Base-by-base conservation (phyloP, 805 yeast genomes). In the Barnettozyma californica region DNA sequence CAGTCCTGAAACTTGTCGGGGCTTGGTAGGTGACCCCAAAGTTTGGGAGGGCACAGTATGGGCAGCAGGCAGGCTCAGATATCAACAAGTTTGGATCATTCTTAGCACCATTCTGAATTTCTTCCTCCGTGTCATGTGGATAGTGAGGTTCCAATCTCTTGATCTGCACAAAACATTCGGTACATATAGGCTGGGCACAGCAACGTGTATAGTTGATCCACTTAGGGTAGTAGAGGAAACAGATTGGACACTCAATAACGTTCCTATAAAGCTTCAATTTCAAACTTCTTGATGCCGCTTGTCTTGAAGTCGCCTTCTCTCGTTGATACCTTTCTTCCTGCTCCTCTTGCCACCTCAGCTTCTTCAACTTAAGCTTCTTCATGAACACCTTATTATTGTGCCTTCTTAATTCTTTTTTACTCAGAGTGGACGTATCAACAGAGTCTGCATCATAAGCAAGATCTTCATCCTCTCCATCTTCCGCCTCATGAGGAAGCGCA, bases 161-260 rank as follows among this genome's bases (percentile, higher is more conserved):
- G 63, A 92, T 90, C 66, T 92, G 97, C 10, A 92, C 97, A 76
- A 92, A 94, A 63, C 99, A 92, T 67, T 92, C 98, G 2, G 96
- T 78, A 68, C 99, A 94, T 19, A 92, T 90, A 1, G 95, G 91
- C 64, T 92, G 98, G 44, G 78, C 77, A 65, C 99, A 92, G 66
- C 99, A 92, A 41, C 95, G 74, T 9, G 96, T 84, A 46, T 76
- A 65, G 68, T 94, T 94, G 52, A 91, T 66, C 57, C 80, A 78
- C 25, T 77, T 74, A 1, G 98, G 97, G 66, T 84, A 90, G 62
- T 77, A 87, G 9, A 94, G 73, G 63, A 92, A 92, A 63, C 99
- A 92, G 54, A 92, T 92, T 9, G 99, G 98, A 64, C 99, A 92
- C 60, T 94, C 99, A 27, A 75, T 68, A 4, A 88, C 80, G 49